Percentiles rank a stretch among this genome's conserved stretches.
Evolutionary conservation across 441 rosid species (phyloP).

Genomic region (Cnidoscolus chayamansa): DNA sequence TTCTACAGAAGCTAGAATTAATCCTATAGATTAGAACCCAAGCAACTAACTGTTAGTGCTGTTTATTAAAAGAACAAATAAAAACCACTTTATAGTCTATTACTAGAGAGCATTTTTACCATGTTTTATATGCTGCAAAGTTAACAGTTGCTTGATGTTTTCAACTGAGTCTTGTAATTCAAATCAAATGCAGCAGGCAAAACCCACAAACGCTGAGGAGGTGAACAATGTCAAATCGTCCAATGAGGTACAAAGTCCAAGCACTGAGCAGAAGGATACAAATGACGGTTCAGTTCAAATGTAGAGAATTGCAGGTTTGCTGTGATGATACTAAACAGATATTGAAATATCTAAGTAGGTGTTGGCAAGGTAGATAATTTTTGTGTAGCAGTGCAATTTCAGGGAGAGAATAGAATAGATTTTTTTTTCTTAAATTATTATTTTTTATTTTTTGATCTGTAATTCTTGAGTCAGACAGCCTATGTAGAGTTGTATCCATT

Average conservation of each 20-base stretch:
- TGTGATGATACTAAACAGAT: conserved; percentile 2
- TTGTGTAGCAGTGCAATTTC: conserved; percentile 15
- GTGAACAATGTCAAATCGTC: conserved; percentile 34
- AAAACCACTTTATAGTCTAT: background rate
- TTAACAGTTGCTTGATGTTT: background rate
- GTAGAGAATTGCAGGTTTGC: conserved; percentile 25
- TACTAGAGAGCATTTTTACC: background rate
- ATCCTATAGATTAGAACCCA: too few species aligned
- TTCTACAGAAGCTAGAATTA: too few species aligned
- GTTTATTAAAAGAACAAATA: background rate
- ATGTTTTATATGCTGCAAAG: background rate
- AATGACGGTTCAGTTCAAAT: conserved; percentile 33
- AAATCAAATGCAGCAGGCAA: conserved; percentile 37
- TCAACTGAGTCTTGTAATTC: background rate
- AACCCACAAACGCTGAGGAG: conserved; percentile 34
- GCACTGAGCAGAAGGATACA: conserved; percentile 32
- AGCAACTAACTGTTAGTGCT: too few species aligned
- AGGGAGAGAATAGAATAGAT: conserved; percentile 17
- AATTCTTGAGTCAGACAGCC: conserved; percentile 23
- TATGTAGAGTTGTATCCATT: conserved; percentile 33
- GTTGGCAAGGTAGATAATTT: conserved; percentile 26
- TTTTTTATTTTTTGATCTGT: conserved; percentile 2
- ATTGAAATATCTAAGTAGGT: conserved; percentile 16
- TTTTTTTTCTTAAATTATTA: background rate
- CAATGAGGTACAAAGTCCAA: conserved; percentile 30